These are phyloP conservation scores for Barnettozyma pratensis DNA, from an alignment of 805 yeast species.

Conservation along the genomic window DNA sequence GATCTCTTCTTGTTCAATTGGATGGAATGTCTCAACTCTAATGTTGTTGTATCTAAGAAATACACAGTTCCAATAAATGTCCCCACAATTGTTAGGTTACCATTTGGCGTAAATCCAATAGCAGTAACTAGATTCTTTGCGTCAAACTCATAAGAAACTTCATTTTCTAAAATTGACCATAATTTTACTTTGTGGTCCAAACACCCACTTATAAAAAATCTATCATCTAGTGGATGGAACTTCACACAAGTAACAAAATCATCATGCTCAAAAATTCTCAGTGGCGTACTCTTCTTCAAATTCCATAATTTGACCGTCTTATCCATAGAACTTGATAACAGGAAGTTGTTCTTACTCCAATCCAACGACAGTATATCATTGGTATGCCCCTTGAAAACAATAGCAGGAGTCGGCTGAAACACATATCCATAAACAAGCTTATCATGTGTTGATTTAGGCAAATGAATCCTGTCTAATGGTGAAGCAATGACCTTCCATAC, in stretches of 20 bases:
- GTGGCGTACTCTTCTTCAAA: slow-evolving; percentile 55
- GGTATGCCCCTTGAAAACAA: slow-evolving; percentile 60
- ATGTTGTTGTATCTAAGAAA: slow-evolving; percentile 58
- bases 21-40: slow-evolving; percentile 41
- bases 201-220: slow-evolving; percentile 81
- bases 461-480: slow-evolving; percentile 54
- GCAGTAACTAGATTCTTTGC: slow-evolving; percentile 71
- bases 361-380: slow-evolving; percentile 69
- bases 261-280: slow-evolving; percentile 63
- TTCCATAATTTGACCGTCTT: slow-evolving; percentile 83
- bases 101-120: slow-evolving; percentile 63
- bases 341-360: slow-evolving; percentile 85
- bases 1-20: slow-evolving; percentile 39
- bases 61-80: slow-evolving; percentile 71
- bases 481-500: slow-evolving; percentile 80
- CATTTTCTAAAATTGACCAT: slow-evolving; percentile 81
- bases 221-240: slow-evolving; percentile 82
- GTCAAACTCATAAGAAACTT: slow-evolving; percentile 54
- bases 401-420: slow-evolving; percentile 61
- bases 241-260: slow-evolving; percentile 78
- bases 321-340: slow-evolving; percentile 81
- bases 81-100: slow-evolving; percentile 58
- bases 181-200: slow-evolving; percentile 68
- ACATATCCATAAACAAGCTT: slow-evolving; percentile 60
- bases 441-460: slow-evolving; percentile 1